A percentile compares a stretch with the other conserved stretches of the same genome.
Conservation (phyloP, 73 alveolate species). For the Paramecium sonneborni region DNA sequence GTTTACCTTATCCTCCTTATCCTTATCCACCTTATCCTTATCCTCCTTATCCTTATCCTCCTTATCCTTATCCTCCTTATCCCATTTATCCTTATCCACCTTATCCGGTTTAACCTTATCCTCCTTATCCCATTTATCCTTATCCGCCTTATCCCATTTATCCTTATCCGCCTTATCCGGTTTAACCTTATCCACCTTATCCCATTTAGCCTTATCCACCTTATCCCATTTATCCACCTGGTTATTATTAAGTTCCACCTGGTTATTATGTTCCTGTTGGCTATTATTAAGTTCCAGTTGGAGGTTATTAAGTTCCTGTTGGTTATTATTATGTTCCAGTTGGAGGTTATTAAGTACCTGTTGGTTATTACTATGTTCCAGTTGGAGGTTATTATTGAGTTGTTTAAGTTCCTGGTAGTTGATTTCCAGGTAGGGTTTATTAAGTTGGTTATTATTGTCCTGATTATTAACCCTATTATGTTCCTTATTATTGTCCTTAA, state of each 20-base stretch:
- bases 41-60: no score
- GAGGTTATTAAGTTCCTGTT: not conserved
- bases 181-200: not conserved
- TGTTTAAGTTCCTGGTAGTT: not conserved
- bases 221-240: not conserved
- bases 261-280: not conserved
- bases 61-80: no score
- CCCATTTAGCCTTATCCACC: not conserved
- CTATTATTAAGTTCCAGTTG: not conserved
- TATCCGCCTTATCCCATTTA: no score
- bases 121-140: no score
- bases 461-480: not conserved
- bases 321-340: not conserved
- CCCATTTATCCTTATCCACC: no score
- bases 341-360: not conserved
- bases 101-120: no score
- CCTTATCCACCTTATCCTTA: no score
- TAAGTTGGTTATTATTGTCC: not conserved
- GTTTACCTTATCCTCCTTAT: constrained; percentile 15
- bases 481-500: not conserved
- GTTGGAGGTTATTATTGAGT: no score
- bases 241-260: constrained; percentile 1
- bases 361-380: no score
- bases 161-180: no score
- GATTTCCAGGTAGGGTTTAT: not conserved